Evolutionary conservation across 371 early-diverging fungal genomes (phyloP), one percentile per base, ranked within the genome.

Genomic region (Mortierella sp.): DNA sequence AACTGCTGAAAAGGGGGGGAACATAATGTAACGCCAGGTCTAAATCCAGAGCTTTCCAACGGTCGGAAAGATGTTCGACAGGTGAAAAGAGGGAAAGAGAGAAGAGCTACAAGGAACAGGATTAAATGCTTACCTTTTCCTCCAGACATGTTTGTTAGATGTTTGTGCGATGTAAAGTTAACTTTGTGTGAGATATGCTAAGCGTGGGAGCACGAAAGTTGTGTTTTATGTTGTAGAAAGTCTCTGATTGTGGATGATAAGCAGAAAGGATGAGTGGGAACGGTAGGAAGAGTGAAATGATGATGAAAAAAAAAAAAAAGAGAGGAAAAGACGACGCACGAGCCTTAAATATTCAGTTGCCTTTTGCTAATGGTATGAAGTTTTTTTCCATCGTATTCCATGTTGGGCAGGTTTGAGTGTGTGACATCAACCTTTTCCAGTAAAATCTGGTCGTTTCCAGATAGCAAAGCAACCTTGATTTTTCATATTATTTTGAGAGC

Each of bases 341-440:
- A 40, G 54, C 69, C 60, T 40, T 32, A 53, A 26, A 53, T 53
- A 53, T 53, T 26, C 23, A 5, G 13, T 47, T 5, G n/a, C n/a
- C 47, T 9, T 9, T 47, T 17, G 7, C 3, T 7, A 32, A 58
- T 15, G 13, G n/a, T 15, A 35, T 32, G 51, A 7, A 5, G 1
- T 22, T 49, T 62, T 29, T 22, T 65, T 65, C 61, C 66, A 65
- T 60, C 26, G 13, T 19, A 6, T 71, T 71, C 66, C 34, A 65
- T 58, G 6, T 57, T 32, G 3, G 15, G 17, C n/a, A 29, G n/a
- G n/a, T n/a, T n/a, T n/a, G n/a, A n/a, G 56, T 7, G 42, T 35
- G 37, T 54, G 64, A 51, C 64, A 54, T 54, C 53, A 64, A 23
- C 40, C 28, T 37, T 37, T 53, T 51, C 53, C 34, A 64, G 64